Base-by-base conservation (phyloP, 768 basidiomycete species). In the Suillus placidus region DNA sequence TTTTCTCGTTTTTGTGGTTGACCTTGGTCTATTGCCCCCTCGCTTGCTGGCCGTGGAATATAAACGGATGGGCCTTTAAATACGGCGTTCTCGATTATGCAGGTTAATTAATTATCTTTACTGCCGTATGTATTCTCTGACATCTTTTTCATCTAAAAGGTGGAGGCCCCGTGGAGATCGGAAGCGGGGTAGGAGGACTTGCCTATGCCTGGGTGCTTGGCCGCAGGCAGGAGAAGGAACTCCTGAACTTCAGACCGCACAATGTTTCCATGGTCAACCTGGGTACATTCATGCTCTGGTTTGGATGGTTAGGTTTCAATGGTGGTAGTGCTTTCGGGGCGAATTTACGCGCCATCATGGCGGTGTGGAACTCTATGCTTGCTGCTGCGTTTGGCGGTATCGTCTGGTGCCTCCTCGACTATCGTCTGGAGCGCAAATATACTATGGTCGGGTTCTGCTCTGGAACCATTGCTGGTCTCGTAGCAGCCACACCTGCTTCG, bases 261-360 rank as follows among this genome's bases (percentile, higher is more conserved):
- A 94, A 94, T 74, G 93, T 94, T 26, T 88, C 91, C 38, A 80
- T 92, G 75, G 91, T 95, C 71, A 86, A 85, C 69, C 84, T 95
- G 63, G 94, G 94, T 68, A 95, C 92, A 10, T 91, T 88, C 70
- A 84, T 95, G 68, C 87, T 94, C 62, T 94, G 91, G 92, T 91
- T 95, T 73, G 93, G 93, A 32, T 93, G 88, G 88, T 78, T 90
- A 64, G 92, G 91, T n/a, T 94, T 95, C 83, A 96, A 95, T 78
- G 94, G 92, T 57, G 94, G 94, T 32, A 92, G 90, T 64, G 91
- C 93, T 3, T 92, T 93, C 70, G 91, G 91, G 35, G 93, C 93
- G 42, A 95, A 95, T 78, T 81, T 96, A 47, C 89, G 94, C 60
- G 94, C 93, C 3, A 83, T 94, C 64, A 86, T 90, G 74, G 93